Base-by-base conservation (phyloP, 805 yeast species). In the Zygosaccharomyces lentus region DNA sequence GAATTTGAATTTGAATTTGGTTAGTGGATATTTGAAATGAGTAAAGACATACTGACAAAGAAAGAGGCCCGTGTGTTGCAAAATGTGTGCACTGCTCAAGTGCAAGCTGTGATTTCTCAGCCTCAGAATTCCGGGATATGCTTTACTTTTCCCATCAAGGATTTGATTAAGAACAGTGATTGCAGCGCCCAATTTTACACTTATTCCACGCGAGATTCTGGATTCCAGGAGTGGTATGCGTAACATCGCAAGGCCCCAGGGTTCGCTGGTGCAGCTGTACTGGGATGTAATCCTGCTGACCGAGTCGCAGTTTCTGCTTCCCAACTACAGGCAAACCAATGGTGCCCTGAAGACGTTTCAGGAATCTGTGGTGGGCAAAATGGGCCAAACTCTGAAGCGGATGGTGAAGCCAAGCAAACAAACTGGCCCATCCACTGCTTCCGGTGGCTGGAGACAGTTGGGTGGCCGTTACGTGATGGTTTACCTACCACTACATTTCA, bases 151-250 rank as follows among this genome's bases (percentile, higher is more conserved):
- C 51, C 61, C 6, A 53, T 58, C 8, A 44, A 46, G 1, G 40
- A 51, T 39, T 30, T 62, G 23, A 41, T 59, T 23, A 62, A 62
- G 42, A 46, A 41, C 19, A 26, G 13, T 34, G 47, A 41, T 17
- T 40, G 32, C 31, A 31, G 36, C 23, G 37, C 46, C 21, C 13
- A 35, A 12, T 35, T 58, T 9, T 46, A 45, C 29, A 42, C 46
- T 12, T 62, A 62, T 41, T 52, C 58, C 27, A 32, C 50, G 41
- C 45, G 55, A 23, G 34, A 26, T 27, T 53, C 43, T 31, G 62
- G 62, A n/a, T 61, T 54, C 41, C 49, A 50, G 19, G 58, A 57
- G 50, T 63, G 67, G 67, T 51, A 43, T 53, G 64, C 66, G 66
- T 63, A 65, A 61, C 67, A 57, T 47, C 51, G 51, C 50, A 30